Conservation (phyloP, 2,329 filamentous ascomycete species). For the Elsinoe batatas region DNA sequence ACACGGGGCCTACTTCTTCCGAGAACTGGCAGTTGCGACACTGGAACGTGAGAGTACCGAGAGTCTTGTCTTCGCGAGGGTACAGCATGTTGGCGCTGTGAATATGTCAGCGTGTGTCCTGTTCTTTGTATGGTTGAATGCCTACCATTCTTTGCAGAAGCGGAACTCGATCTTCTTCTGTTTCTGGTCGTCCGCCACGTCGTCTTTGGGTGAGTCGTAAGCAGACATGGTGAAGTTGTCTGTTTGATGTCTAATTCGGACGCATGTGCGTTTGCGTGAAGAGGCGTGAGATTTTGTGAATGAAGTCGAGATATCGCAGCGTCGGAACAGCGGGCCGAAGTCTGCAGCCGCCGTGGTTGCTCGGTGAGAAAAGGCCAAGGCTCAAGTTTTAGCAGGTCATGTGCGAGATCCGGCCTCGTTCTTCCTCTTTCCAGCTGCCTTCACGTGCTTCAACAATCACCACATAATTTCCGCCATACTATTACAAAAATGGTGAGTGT, state of each 20-base stretch:
- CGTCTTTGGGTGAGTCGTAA: slow-evolving; percentile 24
- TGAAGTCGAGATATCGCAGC: neutral
- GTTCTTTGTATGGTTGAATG: neutral
- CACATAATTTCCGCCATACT: neutral
- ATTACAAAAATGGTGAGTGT: slow-evolving; percentile 2
- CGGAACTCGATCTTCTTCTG: slow-evolving; percentile 81
- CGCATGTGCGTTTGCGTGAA: neutral
- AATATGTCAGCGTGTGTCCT: neutral
- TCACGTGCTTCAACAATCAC: slow-evolving; percentile 3
- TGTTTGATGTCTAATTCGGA: neutral
- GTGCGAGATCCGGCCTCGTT: slow-evolving; percentile 2
- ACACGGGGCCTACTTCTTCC: slow-evolving; percentile 75
- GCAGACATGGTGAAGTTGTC: slow-evolving; percentile 21
- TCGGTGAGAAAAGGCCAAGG: slow-evolving; percentile 10
- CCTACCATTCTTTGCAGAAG: slow-evolving; percentile 92
- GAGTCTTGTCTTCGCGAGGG: slow-evolving; percentile 82
- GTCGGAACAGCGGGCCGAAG: neutral
- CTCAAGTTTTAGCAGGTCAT: slow-evolving; percentile 5
- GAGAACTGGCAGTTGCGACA: slow-evolving; percentile 93
- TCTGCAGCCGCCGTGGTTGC: neutral
- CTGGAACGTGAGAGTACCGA: slow-evolving; percentile 81
- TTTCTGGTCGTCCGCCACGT: slow-evolving; percentile 28
- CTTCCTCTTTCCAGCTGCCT: slow-evolving; percentile 2
- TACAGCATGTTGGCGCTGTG: slow-evolving; percentile 89
- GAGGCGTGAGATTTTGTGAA: neutral